Evolutionary conservation across 2,329 filamentous ascomycete species (phyloP).

Genomic region (Sclerotinia sclerotiorum): DNA sequence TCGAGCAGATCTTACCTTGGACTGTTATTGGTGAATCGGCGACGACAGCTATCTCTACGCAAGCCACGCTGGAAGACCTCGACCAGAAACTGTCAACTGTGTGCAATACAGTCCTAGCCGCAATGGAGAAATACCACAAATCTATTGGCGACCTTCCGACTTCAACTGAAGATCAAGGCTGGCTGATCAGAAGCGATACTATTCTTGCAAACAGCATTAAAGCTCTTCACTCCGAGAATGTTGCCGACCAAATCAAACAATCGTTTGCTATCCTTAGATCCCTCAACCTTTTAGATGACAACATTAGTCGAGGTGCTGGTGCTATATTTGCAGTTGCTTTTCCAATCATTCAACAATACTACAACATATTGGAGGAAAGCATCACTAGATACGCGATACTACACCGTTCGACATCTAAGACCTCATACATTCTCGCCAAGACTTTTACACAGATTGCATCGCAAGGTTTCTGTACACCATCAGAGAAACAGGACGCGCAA

Average conservation of each 20-base stretch:
- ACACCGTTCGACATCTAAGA: slow-evolving; percentile 69
- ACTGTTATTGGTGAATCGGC: slow-evolving; percentile 42
- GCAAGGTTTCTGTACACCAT: slow-evolving; percentile 88
- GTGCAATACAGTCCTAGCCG: slow-evolving; percentile 76
- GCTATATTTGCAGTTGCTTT: slow-evolving; percentile 60
- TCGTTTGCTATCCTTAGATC: slow-evolving; percentile 48
- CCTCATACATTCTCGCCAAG: slow-evolving; percentile 73
- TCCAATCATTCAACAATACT: slow-evolving; percentile 76
- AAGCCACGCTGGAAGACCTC: slow-evolving; percentile 45
- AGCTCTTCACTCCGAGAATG: slow-evolving; percentile 34
- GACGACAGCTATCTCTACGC: slow-evolving; percentile 19
- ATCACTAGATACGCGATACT: slow-evolving; percentile 60
- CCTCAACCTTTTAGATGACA: slow-evolving; percentile 46
- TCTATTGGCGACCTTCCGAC: slow-evolving; percentile 54
- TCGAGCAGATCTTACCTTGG: slow-evolving; percentile 69
- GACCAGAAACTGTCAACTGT: slow-evolving; percentile 60
- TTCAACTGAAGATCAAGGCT: slow-evolving; percentile 60
- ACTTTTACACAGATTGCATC: slow-evolving; percentile 76
- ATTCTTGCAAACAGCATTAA: slow-evolving; percentile 34
- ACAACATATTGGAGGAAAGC: slow-evolving; percentile 57
- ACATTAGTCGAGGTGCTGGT: slow-evolving; percentile 48
- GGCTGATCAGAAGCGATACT: slow-evolving; percentile 52
- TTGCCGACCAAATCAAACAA: slow-evolving; percentile 43
- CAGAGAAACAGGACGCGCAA: slow-evolving; percentile 73
- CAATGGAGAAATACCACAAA: slow-evolving; percentile 70